Conservation (phyloP, 2,329 filamentous ascomycete species). For the Arthrocladium fulminans region DNA sequence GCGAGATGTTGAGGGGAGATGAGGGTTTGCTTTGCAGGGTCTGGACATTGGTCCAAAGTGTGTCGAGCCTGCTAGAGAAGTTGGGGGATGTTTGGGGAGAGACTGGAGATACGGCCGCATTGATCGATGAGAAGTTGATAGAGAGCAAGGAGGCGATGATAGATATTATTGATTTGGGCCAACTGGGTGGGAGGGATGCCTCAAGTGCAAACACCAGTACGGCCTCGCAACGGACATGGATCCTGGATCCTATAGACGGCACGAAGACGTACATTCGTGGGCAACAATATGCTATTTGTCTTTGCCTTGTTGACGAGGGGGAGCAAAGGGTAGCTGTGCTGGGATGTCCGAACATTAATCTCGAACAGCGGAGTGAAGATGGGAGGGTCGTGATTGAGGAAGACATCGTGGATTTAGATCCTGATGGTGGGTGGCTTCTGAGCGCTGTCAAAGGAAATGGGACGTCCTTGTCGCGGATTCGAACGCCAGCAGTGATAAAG, state of each 20-base stretch:
- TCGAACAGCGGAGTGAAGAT: neutral
- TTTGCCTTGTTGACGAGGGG: constrained; percentile 51
- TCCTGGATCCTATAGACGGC: constrained; percentile 57
- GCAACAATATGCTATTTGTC: constrained; percentile 55
- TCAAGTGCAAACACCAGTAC: constrained; percentile 30
- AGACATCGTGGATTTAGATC: neutral
- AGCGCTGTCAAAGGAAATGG: constrained; percentile 41
- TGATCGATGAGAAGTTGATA: constrained; percentile 25
- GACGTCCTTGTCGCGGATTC: constrained; percentile 27
- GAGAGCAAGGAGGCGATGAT: constrained; percentile 48
- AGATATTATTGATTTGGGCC: constrained; percentile 52
- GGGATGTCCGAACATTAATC: constrained; percentile 50
- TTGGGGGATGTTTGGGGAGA: constrained; percentile 22
- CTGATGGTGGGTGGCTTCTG: constrained; percentile 32
- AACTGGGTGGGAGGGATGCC: constrained; percentile 25
- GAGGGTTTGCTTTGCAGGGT: constrained; percentile 43
- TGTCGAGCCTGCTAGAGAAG: constrained; percentile 28
- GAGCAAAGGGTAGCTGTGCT: constrained; percentile 50
- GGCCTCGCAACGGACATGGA: constrained; percentile 51
- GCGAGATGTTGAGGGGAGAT: constrained; percentile 44
- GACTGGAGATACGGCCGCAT: neutral
- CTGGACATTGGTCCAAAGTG: constrained; percentile 44
- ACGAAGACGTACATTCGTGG: constrained; percentile 53
- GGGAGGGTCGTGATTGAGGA: constrained; percentile 3
- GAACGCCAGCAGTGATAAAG: neutral